phyloP scores from a whole-genome alignment of 1,139 yeast genomes.

The Lodderomyces jiufengensis region DNA sequence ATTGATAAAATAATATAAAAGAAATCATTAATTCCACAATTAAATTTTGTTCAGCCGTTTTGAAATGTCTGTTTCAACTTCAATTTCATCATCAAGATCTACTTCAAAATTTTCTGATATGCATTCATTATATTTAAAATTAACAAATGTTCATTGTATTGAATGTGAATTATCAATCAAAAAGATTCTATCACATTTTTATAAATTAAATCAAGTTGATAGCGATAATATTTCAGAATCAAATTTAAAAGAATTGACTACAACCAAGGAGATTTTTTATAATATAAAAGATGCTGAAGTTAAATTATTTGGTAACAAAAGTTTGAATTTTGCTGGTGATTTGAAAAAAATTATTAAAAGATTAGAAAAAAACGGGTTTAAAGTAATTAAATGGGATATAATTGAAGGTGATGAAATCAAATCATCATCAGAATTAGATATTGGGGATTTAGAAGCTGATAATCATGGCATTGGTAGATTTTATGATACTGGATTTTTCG shows the following conservation, averaged over 20 bases:
- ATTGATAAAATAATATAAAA: no score
- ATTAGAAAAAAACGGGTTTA: conserved; percentile 29
- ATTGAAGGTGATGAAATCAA: conserved; percentile 17
- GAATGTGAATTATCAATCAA: conserved; percentile 42
- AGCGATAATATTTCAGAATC: conserved; percentile 23
- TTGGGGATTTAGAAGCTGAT: conserved; percentile 3
- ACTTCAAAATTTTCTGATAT: conserved; percentile 12
- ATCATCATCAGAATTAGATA: conserved; percentile 12
- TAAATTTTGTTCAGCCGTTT: no score
- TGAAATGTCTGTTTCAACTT: no score
- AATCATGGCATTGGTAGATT: background rate
- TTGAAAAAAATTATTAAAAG: conserved; percentile 23
- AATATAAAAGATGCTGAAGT: conserved; percentile 19
- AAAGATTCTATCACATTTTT: conserved; percentile 15
- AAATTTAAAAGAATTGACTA: conserved; percentile 6
- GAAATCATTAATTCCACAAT: no score
- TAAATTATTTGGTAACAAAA: conserved; percentile 17
- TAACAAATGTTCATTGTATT: conserved; percentile 51
- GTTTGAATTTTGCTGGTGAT: conserved; percentile 11
- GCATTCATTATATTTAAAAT: conserved; percentile 26
- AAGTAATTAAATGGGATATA: conserved; percentile 33
- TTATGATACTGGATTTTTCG: conserved; percentile 17
- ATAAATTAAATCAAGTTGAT: conserved; percentile 15
- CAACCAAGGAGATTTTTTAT: conserved; percentile 14
- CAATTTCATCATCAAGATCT: background rate